Evolutionary conservation across 2,329 filamentous ascomycete genomes (phyloP), one percentile per base, ranked within the genome.

Genomic region (Claviceps quebecensis): DNA sequence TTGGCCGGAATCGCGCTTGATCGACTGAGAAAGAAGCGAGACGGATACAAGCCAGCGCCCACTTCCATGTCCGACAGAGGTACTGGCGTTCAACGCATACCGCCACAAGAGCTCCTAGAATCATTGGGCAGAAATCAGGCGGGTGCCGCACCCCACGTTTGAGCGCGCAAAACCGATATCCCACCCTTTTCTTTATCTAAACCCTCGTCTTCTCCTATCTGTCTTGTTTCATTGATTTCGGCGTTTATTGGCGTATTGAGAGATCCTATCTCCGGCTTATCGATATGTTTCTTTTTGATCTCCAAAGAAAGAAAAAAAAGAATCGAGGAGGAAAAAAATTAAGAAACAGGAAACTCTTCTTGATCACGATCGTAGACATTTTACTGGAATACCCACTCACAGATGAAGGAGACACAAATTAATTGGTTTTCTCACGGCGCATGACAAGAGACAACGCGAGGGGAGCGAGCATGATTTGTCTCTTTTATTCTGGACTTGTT

Each of bases 41-140:
- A 91, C 63, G 87, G 88, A 48, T 94, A 94, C 58, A 72, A 81
- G 14, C 86, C 83, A n/a, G 86, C 87, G 38, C 83, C 84, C 4
- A 84, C 82, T 17, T 78, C 73, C 38, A 78, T 78, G 72, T 78
- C 75, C 56, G 80, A 83, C 60, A 72, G 76, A 41, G 74, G 73
- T 51, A 77, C 71, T 55, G 77, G 77, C 49, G 77, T 83, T 56
- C 71, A 73, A 57, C 69, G 78, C 55, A 74, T 84, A 54, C 80
- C 80, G 13, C 81, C 81, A 3, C 72, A 75, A 49, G 76, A 83
- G 63, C 70, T 81, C 39, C 67, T 81, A 7, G 73, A 78, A 58
- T 75, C 72, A 17, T 62, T 81, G 16, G 70, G 71, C 45, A 72
- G 72, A 54, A 70, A 69, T 36, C 67, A 71, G 53, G 61, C 71